Conservation (phyloP, 441 rosid genomes). For the Biscutella laevigata region DNA sequence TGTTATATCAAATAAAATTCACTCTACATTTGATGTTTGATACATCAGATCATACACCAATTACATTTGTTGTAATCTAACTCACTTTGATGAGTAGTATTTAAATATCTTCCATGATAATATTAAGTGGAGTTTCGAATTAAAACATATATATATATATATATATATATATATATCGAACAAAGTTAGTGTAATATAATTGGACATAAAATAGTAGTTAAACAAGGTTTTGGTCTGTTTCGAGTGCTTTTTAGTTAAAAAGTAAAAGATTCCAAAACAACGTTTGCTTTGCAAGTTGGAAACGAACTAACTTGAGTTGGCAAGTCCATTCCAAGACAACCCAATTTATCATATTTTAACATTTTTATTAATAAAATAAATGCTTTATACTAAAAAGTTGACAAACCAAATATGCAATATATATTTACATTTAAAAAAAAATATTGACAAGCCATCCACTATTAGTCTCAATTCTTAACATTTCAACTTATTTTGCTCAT, state of each 20-base stretch:
- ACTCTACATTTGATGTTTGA: no score
- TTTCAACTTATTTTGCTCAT: constrained; percentile 11
- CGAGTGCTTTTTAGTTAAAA: neutral
- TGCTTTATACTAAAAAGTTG: constrained; percentile 8
- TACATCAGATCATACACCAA: no score
- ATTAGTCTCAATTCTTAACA: constrained; percentile 17
- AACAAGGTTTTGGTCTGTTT: neutral
- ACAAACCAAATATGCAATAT: neutral
- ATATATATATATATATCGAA: no score
- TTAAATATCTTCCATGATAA: neutral
- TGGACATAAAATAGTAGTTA: no score
- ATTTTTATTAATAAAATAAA: neutral
- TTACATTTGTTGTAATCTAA: no score
- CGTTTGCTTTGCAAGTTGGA: constrained; percentile 31
- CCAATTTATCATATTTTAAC: constrained; percentile 2
- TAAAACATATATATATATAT: no score
- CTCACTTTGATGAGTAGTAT: no score
- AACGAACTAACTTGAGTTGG: constrained; percentile 32
- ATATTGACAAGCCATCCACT: constrained; percentile 26
- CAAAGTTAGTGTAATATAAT: neutral
- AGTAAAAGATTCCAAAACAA: constrained; percentile 21
- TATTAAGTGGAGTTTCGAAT: neutral
- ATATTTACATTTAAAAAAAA: neutral
- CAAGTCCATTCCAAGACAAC: constrained; percentile 29
- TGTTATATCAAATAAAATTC: no score